A percentile compares a stretch with the other conserved stretches of the same genome.
These are phyloP conservation scores for Dactylorhiza incarnata DNA, from an alignment of 106 monocot species.

Conservation along the genomic window DNA sequence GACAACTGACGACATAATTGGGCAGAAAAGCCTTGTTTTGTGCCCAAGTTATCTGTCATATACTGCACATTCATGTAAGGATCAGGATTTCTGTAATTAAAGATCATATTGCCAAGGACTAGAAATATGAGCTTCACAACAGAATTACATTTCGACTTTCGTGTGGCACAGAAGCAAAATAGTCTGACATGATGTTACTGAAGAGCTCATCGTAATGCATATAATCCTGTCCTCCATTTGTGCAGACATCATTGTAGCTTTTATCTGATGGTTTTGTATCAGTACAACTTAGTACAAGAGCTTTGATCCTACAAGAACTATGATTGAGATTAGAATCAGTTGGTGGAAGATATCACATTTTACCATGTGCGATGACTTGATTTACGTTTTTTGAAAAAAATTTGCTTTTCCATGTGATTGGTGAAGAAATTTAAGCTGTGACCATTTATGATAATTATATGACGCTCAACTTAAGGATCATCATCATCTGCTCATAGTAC, in stretches of 20 bases:
- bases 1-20: too few species aligned
- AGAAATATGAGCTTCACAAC: background rate
- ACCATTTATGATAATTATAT: too few species aligned
- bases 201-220: background rate
- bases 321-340: background rate
- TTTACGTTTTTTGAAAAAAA: background rate
- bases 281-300: background rate
- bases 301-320: background rate
- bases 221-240: background rate
- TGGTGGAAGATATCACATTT: background rate
- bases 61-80: too few species aligned
- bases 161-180: background rate
- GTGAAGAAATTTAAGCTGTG: background rate
- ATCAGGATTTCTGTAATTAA: background rate
- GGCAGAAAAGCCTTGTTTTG: too few species aligned
- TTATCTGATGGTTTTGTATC: background rate
- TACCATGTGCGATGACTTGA: background rate
- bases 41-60: background rate
- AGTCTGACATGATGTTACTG: background rate
- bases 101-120: background rate
- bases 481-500: background rate
- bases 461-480: too few species aligned
- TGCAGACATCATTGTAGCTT: background rate
- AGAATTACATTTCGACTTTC: background rate
- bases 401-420: background rate